Base-by-base conservation (phyloP, 176 grass and related monocot species). In the Puya raimondii region DNA sequence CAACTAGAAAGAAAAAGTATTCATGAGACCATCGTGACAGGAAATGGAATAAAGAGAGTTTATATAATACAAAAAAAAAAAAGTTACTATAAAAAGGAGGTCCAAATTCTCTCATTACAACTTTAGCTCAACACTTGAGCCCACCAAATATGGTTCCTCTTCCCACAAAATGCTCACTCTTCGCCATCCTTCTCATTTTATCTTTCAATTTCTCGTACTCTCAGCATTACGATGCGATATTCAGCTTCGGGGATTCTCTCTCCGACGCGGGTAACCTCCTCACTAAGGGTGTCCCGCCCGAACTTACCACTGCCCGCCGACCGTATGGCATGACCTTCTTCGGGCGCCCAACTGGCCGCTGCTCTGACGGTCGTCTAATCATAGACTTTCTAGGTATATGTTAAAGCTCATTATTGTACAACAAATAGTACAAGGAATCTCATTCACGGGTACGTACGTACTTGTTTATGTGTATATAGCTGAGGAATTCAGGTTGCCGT, bases 321-420 rank as follows among this genome's bases (percentile, higher is more conserved):
- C 92, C 88, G 57, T 91, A 96, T 26, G 92, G 92, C 0, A 25
- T 86, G 78, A 96, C 85, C 78, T 96, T 88, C 83, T 96, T 96
- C 80, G 66, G 71, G 11, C 76, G 69, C 12, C 83, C 92, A 56
- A 96, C 92, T 0, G 92, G 92, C 7, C 82, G 92, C 8, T 96
- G 88, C 72, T 88, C 85, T 10, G 75, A 96, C 25, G 92, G 88
- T 69, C 88, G 92, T 57, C 58, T 96, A 74, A 79, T 91, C 72
- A 10, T 91, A 48, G 92, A 96, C 66, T 86, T 84, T 75, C 64
- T 96, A 0, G 91, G 88, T 96, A 85, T 47, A 67, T 70, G 58
- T 67, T 2, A 4, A 23, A 7, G 0, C 50, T 23, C 3, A 16
- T 61, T 1, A 48, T 16, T 18, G 2, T 48, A n/a, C 12, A 63